Percentiles rank a stretch among this genome's conserved stretches.
These are phyloP conservation scores for Ricinus communis DNA, from an alignment of 345 rosid genomes.

Conservation along the genomic window DNA sequence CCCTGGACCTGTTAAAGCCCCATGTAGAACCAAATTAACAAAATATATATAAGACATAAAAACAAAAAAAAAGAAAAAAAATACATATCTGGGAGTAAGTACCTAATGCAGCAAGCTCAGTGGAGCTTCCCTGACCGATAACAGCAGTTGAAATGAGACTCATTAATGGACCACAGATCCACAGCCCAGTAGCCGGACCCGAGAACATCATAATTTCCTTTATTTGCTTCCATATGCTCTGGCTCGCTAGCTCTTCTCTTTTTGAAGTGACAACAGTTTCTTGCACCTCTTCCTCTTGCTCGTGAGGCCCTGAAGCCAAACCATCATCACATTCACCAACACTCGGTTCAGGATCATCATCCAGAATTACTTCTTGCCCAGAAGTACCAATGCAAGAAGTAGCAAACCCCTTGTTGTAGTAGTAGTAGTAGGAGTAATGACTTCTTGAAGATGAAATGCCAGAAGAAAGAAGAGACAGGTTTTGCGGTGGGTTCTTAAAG, in stretches of 20 bases:
- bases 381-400: conserved; percentile 32
- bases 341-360: not conserved
- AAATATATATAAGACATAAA: not conserved
- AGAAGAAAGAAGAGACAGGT: not conserved
- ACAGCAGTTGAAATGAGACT: conserved; percentile 90
- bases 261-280: not conserved
- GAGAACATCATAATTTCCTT: conserved; percentile 81
- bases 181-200: conserved; percentile 83
- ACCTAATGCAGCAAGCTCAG: conserved; percentile 94
- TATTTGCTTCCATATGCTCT: conserved; percentile 68
- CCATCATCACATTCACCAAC: not conserved
- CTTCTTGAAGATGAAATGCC: not conserved
- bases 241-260: conserved; percentile 47
- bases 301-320: too few relatives aligned
- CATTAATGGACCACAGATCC: conserved; percentile 89
- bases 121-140: conserved; percentile 84
- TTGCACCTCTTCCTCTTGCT: conserved; percentile 16
- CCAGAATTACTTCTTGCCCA: conserved; percentile 27
- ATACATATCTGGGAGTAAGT: not conserved
- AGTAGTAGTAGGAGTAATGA: too few relatives aligned
- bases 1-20: conserved; percentile 43
- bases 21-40: not conserved
- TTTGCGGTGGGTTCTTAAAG: conserved; percentile 14
- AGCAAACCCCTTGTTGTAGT: conserved; percentile 2
- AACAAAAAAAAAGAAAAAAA: too few relatives aligned